Evolutionary conservation across 1,284 basidiomycete genomes (phyloP), one percentile per base, ranked within the genome.

Genomic region (Melampsora larici-populina): DNA sequence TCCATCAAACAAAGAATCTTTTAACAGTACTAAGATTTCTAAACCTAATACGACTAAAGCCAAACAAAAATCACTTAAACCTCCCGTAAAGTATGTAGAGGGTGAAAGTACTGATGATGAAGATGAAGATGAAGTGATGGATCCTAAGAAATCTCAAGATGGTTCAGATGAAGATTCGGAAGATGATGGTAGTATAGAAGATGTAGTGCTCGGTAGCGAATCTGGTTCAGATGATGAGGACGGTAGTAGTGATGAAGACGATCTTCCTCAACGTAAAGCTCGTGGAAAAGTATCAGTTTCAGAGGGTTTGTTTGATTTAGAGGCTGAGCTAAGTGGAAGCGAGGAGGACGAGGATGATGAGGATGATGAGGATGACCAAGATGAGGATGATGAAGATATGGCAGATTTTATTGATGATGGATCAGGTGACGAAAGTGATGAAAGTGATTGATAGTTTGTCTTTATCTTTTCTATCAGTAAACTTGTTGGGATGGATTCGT

Each of bases 161-260:
- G 60, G 60, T 48, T 43, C 58, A 2, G 70, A 70, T 68, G 72
- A 66, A 67, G 46, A 70, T 43, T 70, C 68, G 2, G 70, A 62
- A 46, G 55, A 24, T 24, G 46, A 43, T 36, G 70, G 46, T 8
- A 83, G 83, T 55, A 51, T 75, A 13, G 84, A 79, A 29, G 77
- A 74, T n/a, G 63, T 58, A 40, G 73, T 80, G 29, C 81, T 80
- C 15, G 79, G 78, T 64, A 65, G 67, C 17, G 80, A 74, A 24
- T 63, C 80, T 71, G 80, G 80, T 18, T 90, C 92, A 84, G 89
- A 90, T 6, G 91, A 93, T 81, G 90, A 90, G 75, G 90, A 89
- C 78, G 88, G 33, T 36, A 43, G 29, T 11, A 63, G 69, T 48
- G 31, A 40, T 6, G 24, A 46, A 29, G 65, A 72, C 40, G 71